phyloP scores from a whole-genome alignment of 2,329 filamentous ascomycete species.

The Monascus ruber region DNA sequence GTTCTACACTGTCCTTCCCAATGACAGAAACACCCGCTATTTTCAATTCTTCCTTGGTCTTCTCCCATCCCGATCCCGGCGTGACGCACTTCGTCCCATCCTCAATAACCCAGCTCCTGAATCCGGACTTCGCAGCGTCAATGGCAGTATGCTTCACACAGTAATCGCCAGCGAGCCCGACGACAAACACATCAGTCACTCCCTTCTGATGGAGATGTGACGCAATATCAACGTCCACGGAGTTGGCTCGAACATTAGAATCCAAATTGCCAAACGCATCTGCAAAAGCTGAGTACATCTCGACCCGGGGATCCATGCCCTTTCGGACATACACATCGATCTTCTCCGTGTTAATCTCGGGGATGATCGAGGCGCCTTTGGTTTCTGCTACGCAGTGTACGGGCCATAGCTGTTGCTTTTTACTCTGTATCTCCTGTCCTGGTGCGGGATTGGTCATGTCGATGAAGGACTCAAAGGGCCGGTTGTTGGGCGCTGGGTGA shows the following conservation, averaged over 20 bases:
- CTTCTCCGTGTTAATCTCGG: constrained; percentile 51
- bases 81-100: constrained; percentile 70
- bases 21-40: constrained; percentile 53
- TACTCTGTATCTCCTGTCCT: constrained; percentile 47
- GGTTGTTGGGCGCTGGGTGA: constrained; percentile 52
- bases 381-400: constrained; percentile 74
- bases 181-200: constrained; percentile 72
- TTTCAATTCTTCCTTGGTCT: constrained; percentile 43
- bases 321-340: constrained; percentile 66
- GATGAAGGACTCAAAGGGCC: constrained; percentile 55
- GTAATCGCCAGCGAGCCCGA: constrained; percentile 78
- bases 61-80: constrained; percentile 44
- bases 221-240: constrained; percentile 49
- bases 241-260: constrained; percentile 17
- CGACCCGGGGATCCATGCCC: constrained; percentile 59
- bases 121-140: constrained; percentile 66
- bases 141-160: constrained; percentile 76
- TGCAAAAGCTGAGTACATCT: constrained; percentile 92
- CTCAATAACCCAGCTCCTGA: constrained; percentile 62
- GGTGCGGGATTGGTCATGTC: constrained; percentile 43
- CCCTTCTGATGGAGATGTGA: constrained; percentile 42
- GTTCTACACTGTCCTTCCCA: constrained; percentile 43
- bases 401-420: constrained; percentile 71
- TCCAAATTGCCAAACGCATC: constrained; percentile 55
- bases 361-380: constrained; percentile 59